Conservation (phyloP, 2,329 filamentous ascomycete genomes). For the Emericellopsis atlantica region DNA sequence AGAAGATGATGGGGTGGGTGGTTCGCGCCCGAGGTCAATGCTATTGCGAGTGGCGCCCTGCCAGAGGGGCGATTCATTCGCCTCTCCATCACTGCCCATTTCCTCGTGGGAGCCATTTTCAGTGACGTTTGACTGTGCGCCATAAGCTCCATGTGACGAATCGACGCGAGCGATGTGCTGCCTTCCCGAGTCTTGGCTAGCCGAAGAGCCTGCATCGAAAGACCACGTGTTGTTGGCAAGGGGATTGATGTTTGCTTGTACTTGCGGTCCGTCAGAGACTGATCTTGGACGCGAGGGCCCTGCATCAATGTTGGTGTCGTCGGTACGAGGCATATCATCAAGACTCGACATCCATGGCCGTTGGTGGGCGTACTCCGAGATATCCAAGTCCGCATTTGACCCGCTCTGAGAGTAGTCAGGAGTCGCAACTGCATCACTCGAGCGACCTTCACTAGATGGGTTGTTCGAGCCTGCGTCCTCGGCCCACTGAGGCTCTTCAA, state of each 20-base stretch:
- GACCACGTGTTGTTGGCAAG: constrained; percentile 50
- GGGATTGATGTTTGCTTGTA: constrained; percentile 30
- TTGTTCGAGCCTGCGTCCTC: too few relatives aligned
- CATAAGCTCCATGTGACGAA: too few relatives aligned
- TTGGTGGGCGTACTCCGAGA: background rate
- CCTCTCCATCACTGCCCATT: too few relatives aligned
- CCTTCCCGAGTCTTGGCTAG: too few relatives aligned
- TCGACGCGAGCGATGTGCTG: too few relatives aligned
- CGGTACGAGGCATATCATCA: background rate
- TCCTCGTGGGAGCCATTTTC: too few relatives aligned
- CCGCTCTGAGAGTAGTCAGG: constrained; percentile 8
- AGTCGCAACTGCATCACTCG: background rate
- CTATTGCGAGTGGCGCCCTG: too few relatives aligned
- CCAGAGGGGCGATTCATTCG: too few relatives aligned
- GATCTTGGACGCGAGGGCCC: constrained; percentile 32
- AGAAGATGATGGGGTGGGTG: background rate
- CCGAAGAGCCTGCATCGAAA: constrained; percentile 28
- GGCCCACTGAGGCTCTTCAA: too few relatives aligned
- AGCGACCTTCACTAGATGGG: background rate
- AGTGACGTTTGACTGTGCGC: too few relatives aligned
- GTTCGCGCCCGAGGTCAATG: too few relatives aligned
- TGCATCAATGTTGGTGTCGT: background rate
- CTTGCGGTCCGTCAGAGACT: constrained; percentile 42
- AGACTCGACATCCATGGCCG: background rate
- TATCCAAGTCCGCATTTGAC: too few relatives aligned